Evolutionary conservation across 2,329 filamentous ascomycete genomes (phyloP).

Genomic region (Colletotrichum sp.): DNA sequence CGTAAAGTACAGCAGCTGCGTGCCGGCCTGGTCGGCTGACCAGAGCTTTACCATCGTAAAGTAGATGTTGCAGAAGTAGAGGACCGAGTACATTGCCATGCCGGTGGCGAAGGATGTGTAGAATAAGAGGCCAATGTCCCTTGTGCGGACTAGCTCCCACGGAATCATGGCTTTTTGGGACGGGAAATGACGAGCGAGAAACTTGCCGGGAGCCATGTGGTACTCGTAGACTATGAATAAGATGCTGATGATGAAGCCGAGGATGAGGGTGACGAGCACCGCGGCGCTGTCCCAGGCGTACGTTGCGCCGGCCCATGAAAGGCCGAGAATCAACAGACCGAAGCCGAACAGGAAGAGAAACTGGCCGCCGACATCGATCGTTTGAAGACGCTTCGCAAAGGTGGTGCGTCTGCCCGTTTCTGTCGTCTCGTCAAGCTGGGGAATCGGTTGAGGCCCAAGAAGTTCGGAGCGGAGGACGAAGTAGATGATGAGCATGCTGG

Average conservation of each 20-base stretch:
- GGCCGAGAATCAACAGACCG: constrained; percentile 56
- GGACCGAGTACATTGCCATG: constrained; percentile 56
- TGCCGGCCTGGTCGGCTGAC: constrained; percentile 52
- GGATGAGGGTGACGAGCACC: constrained; percentile 53
- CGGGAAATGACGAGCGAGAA: constrained; percentile 53
- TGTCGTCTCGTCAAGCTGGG: constrained; percentile 46
- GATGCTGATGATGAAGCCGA: constrained; percentile 45
- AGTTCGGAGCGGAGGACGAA: constrained; percentile 64
- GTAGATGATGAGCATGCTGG: constrained; percentile 58
- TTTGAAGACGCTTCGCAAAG: constrained; percentile 53
- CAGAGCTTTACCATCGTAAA: constrained; percentile 61
- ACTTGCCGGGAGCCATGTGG: constrained; percentile 53
- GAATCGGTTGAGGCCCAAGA: constrained; percentile 54
- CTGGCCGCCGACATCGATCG: constrained; percentile 61
- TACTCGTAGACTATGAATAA: constrained; percentile 57
- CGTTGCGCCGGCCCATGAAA: constrained; percentile 60
- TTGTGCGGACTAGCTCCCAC: constrained; percentile 59
- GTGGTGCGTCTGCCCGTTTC: constrained; percentile 33
- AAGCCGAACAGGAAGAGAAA: constrained; percentile 60
- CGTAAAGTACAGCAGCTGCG: constrained; percentile 66
- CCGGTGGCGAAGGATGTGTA: constrained; percentile 66
- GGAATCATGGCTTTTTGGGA: constrained; percentile 68
- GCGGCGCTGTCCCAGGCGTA: constrained; percentile 55
- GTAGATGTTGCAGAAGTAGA: constrained; percentile 74
- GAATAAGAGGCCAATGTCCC: constrained; percentile 66